Percentiles rank a stretch among this genome's conserved stretches.
These are phyloP conservation scores for Calonectria pseudoreteaudii DNA, from an alignment of 2,329 filamentous ascomycete species.

Conservation along the genomic window DNA sequence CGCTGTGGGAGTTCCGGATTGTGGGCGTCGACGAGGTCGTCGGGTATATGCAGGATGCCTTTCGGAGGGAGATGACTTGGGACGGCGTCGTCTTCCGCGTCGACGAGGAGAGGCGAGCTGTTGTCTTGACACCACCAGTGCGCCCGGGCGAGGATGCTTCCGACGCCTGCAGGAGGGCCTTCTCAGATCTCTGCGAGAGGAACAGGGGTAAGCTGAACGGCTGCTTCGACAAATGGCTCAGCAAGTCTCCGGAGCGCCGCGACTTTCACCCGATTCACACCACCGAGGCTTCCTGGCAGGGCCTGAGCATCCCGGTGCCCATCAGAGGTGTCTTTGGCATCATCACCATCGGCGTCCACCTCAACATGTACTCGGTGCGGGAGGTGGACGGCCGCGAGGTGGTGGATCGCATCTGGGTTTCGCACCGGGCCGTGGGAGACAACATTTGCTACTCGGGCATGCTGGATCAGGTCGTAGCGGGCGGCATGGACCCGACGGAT, in stretches of 20 bases:
- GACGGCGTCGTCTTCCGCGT: conserved; percentile 21
- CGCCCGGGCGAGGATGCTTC: conserved; percentile 27
- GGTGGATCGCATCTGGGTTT: conserved; percentile 49
- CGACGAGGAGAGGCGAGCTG: conserved; percentile 17
- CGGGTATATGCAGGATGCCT: conserved; percentile 32
- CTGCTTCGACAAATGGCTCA: conserved; percentile 43
- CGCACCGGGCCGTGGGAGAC: conserved; percentile 42
- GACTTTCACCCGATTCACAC: conserved; percentile 47
- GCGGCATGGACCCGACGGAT: conserved; percentile 48
- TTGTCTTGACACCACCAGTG: conserved; percentile 39
- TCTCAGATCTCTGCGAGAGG: conserved; percentile 40
- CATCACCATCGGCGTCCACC: conserved; percentile 51
- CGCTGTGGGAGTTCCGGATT: conserved; percentile 34
- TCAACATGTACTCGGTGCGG: conserved; percentile 50
- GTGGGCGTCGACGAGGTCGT: conserved; percentile 33
- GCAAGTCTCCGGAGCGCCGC: conserved; percentile 25
- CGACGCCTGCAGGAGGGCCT: conserved; percentile 28
- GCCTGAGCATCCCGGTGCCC: conserved; percentile 47
- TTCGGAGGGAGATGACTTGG: conserved; percentile 31
- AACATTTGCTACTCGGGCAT: conserved; percentile 49
- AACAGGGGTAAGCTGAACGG: conserved; percentile 43
- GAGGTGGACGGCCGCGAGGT: conserved; percentile 33
- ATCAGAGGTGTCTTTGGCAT: conserved; percentile 51
- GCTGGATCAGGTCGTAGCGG: conserved; percentile 52
- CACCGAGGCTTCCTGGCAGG: conserved; percentile 29